Evolutionary conservation across 2,329 filamentous ascomycete genomes (phyloP).

Genomic region (Tolypocladium nubicola): DNA sequence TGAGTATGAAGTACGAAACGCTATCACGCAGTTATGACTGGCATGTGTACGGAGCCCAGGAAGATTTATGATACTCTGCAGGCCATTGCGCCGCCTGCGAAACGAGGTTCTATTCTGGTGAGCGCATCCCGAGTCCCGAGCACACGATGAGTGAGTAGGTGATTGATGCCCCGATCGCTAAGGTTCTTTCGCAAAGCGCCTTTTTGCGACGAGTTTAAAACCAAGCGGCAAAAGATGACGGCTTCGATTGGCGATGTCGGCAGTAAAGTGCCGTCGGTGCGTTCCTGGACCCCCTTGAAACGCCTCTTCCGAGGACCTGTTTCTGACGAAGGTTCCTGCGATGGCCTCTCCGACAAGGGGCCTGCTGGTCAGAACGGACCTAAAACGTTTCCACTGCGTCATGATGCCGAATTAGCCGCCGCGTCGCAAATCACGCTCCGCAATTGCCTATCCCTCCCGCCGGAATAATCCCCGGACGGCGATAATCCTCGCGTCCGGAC

Average conservation of each 20-base stretch:
- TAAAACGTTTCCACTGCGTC: not conserved
- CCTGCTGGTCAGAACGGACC: not conserved
- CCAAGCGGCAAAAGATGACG: not conserved
- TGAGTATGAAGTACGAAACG: not conserved
- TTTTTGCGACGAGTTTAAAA: not conserved
- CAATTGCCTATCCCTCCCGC: not conserved
- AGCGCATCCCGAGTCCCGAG: not conserved
- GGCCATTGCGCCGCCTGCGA: not conserved
- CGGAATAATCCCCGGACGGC: not conserved
- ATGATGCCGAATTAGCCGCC: not conserved
- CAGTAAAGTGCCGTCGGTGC: not conserved
- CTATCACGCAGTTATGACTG: not conserved
- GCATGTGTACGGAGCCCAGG: not conserved
- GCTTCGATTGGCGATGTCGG: not conserved
- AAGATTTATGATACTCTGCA: not conserved
- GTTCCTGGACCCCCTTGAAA: not conserved
- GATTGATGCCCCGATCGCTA: not conserved
- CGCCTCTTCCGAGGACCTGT: not conserved
- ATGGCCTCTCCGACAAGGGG: not conserved
- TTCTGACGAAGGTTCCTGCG: not conserved
- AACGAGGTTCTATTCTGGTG: not conserved
- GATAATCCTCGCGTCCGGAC: not conserved
- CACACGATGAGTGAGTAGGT: not conserved
- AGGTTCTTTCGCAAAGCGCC: not conserved
- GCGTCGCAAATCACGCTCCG: not conserved